Base-by-base conservation (phyloP, 495 filamentous ascomycete species). In the Jackrogersella multiformis region DNA sequence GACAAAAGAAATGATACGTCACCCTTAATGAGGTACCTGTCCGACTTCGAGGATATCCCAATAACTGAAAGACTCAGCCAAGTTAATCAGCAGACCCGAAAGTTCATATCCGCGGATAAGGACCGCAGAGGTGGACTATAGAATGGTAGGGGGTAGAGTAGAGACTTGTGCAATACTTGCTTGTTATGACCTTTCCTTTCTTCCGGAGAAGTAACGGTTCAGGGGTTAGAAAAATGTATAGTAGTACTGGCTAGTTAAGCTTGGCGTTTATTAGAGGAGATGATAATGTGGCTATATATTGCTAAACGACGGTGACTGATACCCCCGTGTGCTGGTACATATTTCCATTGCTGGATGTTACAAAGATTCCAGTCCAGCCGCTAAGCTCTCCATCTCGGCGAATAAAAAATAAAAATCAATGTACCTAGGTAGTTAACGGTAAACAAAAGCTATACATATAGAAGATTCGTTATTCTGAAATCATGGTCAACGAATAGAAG, bases 1-100 rank as follows among this genome's bases (percentile, higher is more conserved):
- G 5, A 23, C 34, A 23, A 56, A 23, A 12, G 20, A 21, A 20
- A 64, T 20, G 16, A 48, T 28, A 15, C 15, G 13, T 55, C 51
- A 8, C 60, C 60, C n/a, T n/a, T 64, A 8, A 56, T 16, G 32
- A 56, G 41, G 28, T 64, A 64, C 32, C 10, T 62, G 4, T 26
- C 32, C 59, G 59, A 62, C 41, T 52, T 55, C 12, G 18, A 52
- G 16, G 59, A 62, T 1, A 42, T 36, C 15, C 52, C 60, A 7
- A 64, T 64, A 56, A 56, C 41, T 7, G 52, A 64, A 38, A 64
- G 23, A n/a, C 52, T 64, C 18, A 64, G 34, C 16, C 60, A 32
- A 48, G 20, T 7, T 24, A 38, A 56, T 7, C n/a, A 30, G 24
- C 24, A 49, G 8, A 30, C 23, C 12, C 13, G 21, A 41, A 34